A percentile compares a stretch with the other conserved stretches of the same genome.
Conservation (phyloP, 805 yeast species). For the Nakazawaea populi region DNA sequence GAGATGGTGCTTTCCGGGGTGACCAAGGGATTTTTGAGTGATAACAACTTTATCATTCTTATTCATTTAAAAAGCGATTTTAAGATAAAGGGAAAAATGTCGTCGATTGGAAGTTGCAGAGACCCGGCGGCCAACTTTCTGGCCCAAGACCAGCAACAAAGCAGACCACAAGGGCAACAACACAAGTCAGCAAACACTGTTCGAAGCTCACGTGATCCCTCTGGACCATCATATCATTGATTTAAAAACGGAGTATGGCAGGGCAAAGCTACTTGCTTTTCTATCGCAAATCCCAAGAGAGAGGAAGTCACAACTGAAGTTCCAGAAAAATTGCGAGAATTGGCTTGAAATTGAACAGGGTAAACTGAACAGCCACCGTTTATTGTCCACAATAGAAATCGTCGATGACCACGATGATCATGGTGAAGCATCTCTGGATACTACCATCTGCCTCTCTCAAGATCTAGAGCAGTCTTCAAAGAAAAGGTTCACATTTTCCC, state of each 20-base stretch:
- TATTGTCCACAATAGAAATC: no score
- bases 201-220: neutral
- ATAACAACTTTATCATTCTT: neutral
- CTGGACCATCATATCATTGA: neutral
- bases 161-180: neutral
- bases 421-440: no score
- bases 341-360: neutral
- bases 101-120: neutral
- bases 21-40: neutral
- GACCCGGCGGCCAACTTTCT: no score
- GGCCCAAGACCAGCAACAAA: no score
- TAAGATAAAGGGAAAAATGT: neutral
- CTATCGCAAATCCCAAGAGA: neutral
- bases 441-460: no score
- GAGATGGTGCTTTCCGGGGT: neutral
- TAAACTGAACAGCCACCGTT: no score
- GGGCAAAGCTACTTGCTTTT: neutral
- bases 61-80: neutral
- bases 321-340: neutral
- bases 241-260: neutral
- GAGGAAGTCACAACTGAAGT: neutral
- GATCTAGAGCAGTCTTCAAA: no score
- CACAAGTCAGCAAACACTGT: no score
- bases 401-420: no score
- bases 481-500: no score